Evolutionary conservation across 805 yeast genomes (phyloP).

Genomic region (Scheffersomyces spartinae): DNA sequence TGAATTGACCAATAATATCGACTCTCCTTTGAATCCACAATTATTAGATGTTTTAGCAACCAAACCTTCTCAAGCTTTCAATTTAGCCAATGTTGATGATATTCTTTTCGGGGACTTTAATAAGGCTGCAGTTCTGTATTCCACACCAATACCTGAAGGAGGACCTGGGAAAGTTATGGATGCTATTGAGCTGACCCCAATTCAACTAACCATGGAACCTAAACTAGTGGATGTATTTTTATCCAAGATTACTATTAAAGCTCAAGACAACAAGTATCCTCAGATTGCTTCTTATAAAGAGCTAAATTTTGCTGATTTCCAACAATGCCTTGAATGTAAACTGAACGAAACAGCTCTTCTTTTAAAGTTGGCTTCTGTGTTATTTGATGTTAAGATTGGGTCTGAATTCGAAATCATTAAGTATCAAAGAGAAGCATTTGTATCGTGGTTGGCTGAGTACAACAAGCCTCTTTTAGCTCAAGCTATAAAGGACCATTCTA

Average conservation of each 20-base stretch:
- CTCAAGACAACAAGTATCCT: slow-evolving; percentile 18
- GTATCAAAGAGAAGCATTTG: slow-evolving; percentile 34
- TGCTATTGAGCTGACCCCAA: slow-evolving; percentile 11
- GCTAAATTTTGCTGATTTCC: slow-evolving; percentile 12
- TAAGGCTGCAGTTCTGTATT: slow-evolving; percentile 7
- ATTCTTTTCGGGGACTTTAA: slow-evolving; percentile 38
- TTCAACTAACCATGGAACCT: slow-evolving; percentile 14
- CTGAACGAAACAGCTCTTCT: slow-evolving; percentile 15
- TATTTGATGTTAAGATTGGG: slow-evolving; percentile 30
- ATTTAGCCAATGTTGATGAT: slow-evolving; percentile 33
- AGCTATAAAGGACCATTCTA: no score
- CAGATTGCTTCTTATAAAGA: slow-evolving; percentile 4
- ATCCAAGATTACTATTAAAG: slow-evolving; percentile 10
- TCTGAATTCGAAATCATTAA: slow-evolving; percentile 1
- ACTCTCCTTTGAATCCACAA: slow-evolving; percentile 28
- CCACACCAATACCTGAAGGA: no score
- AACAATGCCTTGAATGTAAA: no score
- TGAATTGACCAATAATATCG: slow-evolving; percentile 35
- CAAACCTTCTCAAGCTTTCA: slow-evolving; percentile 11
- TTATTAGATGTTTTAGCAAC: slow-evolving; percentile 4
- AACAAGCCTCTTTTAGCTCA: no score
- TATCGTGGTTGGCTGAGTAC: slow-evolving; percentile 45
- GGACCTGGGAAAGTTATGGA: slow-evolving; percentile 13
- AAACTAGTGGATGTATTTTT: slow-evolving; percentile 10
- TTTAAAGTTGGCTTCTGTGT: slow-evolving; percentile 50